phyloP scores from a whole-genome alignment of 176 grass and related monocot species.

The Typha latifolia region DNA sequence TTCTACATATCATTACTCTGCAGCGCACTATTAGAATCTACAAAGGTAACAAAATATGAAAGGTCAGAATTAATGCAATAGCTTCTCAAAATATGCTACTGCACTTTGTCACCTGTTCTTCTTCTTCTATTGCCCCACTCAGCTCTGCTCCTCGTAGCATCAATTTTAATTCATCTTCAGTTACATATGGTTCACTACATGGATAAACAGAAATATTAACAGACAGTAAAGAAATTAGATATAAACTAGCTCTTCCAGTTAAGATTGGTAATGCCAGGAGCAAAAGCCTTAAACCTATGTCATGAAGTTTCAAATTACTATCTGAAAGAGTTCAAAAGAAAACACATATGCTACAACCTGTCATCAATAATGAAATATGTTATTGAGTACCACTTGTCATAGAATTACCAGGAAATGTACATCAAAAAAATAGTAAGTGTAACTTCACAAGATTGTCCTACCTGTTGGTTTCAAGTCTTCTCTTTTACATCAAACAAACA shows the following conservation, averaged over 20 bases:
- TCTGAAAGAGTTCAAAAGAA: not conserved
- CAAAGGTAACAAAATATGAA: not conserved
- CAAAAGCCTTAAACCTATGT: not conserved
- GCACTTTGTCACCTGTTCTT: slow-evolving; percentile 65
- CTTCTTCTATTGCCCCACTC: slow-evolving; percentile 97
- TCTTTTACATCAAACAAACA: too few relatives aligned
- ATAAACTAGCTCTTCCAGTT: not conserved
- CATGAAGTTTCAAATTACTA: not conserved
- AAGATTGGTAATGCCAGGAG: not conserved
- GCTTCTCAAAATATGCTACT: not conserved
- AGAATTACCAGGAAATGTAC: not conserved
- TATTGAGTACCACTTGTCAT: not conserved
- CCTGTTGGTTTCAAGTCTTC: not conserved
- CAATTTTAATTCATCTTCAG: slow-evolving; percentile 96
- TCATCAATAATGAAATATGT: not conserved
- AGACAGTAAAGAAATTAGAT: not conserved
- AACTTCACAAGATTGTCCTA: not conserved
- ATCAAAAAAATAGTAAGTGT: not conserved
- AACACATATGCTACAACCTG: not conserved
- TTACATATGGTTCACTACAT: slow-evolving; percentile 90
- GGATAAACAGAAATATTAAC: slow-evolving; percentile 14
- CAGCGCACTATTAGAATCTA: too few relatives aligned
- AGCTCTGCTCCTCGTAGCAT: slow-evolving; percentile 92
- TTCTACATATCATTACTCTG: too few relatives aligned
- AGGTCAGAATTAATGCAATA: not conserved